Evolutionary conservation across 345 rosid species (phyloP), one percentile per base, ranked within the genome.

Genomic region (Hirschfeldia incana): DNA sequence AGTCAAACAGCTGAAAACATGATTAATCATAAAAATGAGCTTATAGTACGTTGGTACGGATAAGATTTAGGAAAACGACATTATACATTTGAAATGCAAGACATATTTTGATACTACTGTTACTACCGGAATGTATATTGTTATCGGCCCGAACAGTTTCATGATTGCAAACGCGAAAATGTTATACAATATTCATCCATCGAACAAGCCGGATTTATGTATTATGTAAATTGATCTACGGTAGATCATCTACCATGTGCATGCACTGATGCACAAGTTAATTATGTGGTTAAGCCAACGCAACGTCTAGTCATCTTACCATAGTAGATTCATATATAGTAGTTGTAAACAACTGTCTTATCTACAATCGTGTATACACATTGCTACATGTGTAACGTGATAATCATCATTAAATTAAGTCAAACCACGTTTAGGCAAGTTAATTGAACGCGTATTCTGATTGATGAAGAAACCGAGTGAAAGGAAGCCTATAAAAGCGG

Each of bases 401-500:
- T 32, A 7, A n/a, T 51, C 55, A 65, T 21, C 28, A 65, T 21
- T 5, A 34, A 21, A 33, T 33, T 21, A 74, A 11, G 42, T 57
- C 5, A 75, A 55, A 55, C 16, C 32, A 67, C 42, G 13, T 11
- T 67, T 16, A 33, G 3, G 11, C 4, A 59, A 2, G 55, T 28
- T 75, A 10, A 16, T 16, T 37, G 16, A 61, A 6, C 69, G 69
- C 57, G 70, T 62, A 0, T 29, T 13, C 12, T 21, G 6, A 46
- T 42, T 2, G 21, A 21, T 21, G 21, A 21, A 21, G 21, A 4
- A 8, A 57, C 76, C 3, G 8, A 65, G 73, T 78, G 73, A 78
- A 72, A 32, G 33, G 12, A 26, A 73, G 44, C 82, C 78, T 79
- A 79, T 73, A 73, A 73, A 79, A 60, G 2, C 11, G 82, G 65